Conservation (phyloP, 176 grass and related monocot species). For the Oryza meyeriana region DNA sequence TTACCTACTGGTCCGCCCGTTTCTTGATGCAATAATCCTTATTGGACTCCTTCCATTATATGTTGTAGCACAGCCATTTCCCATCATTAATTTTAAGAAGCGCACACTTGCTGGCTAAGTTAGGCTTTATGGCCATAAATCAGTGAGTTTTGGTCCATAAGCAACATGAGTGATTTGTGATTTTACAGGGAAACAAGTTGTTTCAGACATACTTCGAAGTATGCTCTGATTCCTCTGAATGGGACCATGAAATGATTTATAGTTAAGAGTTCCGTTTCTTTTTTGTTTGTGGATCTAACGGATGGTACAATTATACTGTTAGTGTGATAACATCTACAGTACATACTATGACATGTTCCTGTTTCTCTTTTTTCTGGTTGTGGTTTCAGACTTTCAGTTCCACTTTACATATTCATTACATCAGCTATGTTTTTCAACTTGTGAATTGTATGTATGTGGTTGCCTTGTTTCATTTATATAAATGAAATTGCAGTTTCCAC, state of each 20-base stretch:
- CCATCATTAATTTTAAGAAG: not conserved
- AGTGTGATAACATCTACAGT: not conserved
- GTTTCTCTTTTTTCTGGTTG: not conserved
- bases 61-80: not conserved
- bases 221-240: not conserved
- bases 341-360: not conserved
- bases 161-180: not conserved
- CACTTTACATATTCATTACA: not conserved
- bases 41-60: not conserved
- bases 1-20: conserved; percentile 4
- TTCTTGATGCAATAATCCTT: not conserved
- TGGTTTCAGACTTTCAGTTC: not conserved
- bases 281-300: not conserved
- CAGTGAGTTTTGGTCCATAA: not conserved
- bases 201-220: not conserved
- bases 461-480: not conserved
- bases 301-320: not conserved
- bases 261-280: not conserved
- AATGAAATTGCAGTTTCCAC: conserved; percentile 48
- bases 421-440: conserved; percentile 3
- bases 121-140: not conserved
- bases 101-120: not conserved
- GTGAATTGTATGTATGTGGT: not conserved
- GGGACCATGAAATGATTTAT: not conserved
- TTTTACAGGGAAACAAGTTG: not conserved